Evolutionary conservation across 2,329 filamentous ascomycete species (phyloP).

Genomic region (Akanthomyces dipterigenus): DNA sequence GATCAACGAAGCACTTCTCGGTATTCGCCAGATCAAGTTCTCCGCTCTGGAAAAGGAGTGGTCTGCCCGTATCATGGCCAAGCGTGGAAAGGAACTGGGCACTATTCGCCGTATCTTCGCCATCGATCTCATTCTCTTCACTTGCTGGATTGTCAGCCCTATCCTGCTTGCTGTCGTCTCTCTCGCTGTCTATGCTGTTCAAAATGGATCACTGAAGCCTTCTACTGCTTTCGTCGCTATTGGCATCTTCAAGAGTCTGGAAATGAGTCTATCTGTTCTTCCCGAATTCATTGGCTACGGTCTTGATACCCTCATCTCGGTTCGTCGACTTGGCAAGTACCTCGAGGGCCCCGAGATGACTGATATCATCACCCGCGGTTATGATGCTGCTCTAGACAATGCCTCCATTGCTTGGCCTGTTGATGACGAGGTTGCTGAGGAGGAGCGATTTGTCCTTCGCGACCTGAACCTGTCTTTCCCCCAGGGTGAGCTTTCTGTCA

Average conservation of each 20-base stretch:
- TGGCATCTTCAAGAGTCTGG: constrained; percentile 66
- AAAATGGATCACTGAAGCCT: constrained; percentile 57
- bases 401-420: constrained; percentile 70
- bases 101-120: constrained; percentile 61
- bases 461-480: constrained; percentile 63
- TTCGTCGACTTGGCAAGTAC: constrained; percentile 65
- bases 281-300: constrained; percentile 66
- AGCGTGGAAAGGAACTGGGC: constrained; percentile 58
- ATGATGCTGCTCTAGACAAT: constrained; percentile 57
- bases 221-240: constrained; percentile 76
- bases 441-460: constrained; percentile 57
- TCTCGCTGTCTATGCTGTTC: constrained; percentile 58
- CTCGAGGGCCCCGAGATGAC: constrained; percentile 59
- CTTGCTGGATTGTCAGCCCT: constrained; percentile 67
- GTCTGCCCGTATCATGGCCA: constrained; percentile 59
- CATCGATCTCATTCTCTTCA: constrained; percentile 55
- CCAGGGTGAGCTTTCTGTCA: constrained; percentile 60
- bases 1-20: constrained; percentile 69
- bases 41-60: constrained; percentile 69
- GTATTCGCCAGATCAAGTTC: constrained; percentile 81
- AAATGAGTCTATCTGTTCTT: constrained; percentile 62
- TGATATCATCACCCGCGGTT: constrained; percentile 45
- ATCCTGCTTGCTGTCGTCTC: constrained; percentile 67
- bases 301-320: constrained; percentile 67
- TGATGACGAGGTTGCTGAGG: constrained; percentile 50